These are phyloP conservation scores for Lepidium campestre DNA, from an alignment of 441 rosid genomes.

Conservation along the genomic window DNA sequence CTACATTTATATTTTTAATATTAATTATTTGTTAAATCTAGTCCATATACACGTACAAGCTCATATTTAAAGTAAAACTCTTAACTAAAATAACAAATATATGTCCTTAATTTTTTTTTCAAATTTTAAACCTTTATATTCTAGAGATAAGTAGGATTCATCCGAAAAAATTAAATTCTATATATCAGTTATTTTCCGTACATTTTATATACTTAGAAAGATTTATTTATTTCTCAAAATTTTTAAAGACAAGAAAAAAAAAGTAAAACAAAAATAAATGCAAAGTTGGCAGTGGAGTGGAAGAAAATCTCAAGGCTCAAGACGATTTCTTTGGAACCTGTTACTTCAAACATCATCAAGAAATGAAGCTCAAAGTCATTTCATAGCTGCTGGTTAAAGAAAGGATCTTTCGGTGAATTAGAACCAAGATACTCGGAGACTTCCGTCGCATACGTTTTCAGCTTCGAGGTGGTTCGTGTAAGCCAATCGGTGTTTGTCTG, in stretches of 20 bases:
- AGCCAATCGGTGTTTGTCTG: constrained; percentile 51
- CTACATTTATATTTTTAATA: too few relatives aligned
- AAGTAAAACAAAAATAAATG: neutral
- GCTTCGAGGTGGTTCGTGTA: constrained; percentile 61
- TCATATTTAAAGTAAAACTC: too few relatives aligned
- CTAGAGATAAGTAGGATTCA: too few relatives aligned
- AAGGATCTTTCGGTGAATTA: constrained; percentile 41
- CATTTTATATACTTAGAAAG: neutral
- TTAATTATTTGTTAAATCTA: too few relatives aligned
- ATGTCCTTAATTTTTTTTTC: too few relatives aligned
- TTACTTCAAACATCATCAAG: neutral
- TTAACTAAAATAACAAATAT: too few relatives aligned
- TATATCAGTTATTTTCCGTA: neutral
- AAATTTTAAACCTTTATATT: too few relatives aligned
- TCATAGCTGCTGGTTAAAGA: constrained; percentile 63
- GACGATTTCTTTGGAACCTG: neutral
- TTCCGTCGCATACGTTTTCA: constrained; percentile 43
- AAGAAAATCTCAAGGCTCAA: neutral
- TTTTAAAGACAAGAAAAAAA: neutral
- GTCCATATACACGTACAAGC: too few relatives aligned
- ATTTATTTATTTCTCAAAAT: neutral
- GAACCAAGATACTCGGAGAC: constrained; percentile 43
- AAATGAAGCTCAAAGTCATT: neutral
- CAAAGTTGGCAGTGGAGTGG: neutral
- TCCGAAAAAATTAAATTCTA: too few relatives aligned